phyloP scores from a whole-genome alignment of 225 moss, liverwort and hornwort genomes.

The Physcomitrellopsis africana region DNA sequence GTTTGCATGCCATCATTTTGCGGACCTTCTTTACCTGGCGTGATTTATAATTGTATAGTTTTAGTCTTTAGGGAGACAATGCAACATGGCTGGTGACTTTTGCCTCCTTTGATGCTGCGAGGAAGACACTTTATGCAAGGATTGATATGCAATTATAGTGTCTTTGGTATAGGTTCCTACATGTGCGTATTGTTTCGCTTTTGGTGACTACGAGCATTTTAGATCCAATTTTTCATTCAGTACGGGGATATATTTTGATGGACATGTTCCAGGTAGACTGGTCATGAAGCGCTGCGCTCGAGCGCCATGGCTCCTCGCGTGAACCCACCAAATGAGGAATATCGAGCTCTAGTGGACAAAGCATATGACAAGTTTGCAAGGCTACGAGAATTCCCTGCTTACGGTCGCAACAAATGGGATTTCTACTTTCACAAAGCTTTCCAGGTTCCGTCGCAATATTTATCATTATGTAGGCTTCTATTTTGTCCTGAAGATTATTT shows the following conservation, averaged over 20 bases:
- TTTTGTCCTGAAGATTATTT: conserved; percentile 19
- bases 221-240: conserved; percentile 7
- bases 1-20: conserved; percentile 20
- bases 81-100: conserved; percentile 19
- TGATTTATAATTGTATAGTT: conserved; percentile 12
- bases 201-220: conserved; percentile 17
- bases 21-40: conserved; percentile 23
- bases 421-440: conserved; percentile 96
- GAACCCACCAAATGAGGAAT: conserved; percentile 81
- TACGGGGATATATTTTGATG: conserved; percentile 20
- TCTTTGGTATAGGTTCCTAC: conserved; percentile 19
- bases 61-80: conserved; percentile 7
- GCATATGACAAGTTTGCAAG: conserved; percentile 94
- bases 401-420: conserved; percentile 98
- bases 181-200: conserved; percentile 18
- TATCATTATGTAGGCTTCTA: conserved; percentile 4
- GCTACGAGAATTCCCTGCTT: conserved; percentile 85
- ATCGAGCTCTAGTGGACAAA: conserved; percentile 92
- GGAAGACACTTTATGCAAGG: conserved; percentile 11
- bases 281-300: conserved; percentile 54
- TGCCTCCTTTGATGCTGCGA: conserved; percentile 4
- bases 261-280: conserved; percentile 38
- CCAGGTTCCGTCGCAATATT: conserved; percentile 52
- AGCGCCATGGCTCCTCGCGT: conserved; percentile 81
- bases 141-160: conserved; percentile 21